A percentile compares a stretch with the other conserved stretches of the same genome.
Conservation (phyloP, 371 early-diverging fungal species). For the Zychaea mexicana region DNA sequence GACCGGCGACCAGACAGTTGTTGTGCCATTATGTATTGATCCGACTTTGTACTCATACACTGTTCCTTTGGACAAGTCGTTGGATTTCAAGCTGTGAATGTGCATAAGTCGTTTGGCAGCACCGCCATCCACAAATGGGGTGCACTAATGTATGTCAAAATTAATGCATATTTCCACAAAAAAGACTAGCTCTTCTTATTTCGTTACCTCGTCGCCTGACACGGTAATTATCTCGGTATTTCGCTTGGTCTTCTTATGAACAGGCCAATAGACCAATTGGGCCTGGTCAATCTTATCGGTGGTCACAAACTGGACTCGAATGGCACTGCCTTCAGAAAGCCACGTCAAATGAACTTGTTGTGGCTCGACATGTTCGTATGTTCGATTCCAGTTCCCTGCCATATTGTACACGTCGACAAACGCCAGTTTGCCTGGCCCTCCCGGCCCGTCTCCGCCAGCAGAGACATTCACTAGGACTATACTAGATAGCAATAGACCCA, state of each 20-base stretch:
- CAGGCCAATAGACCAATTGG: constrained; percentile 18
- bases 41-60: constrained; percentile 30
- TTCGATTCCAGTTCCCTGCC: constrained; percentile 17
- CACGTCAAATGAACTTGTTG: constrained; percentile 23
- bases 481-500: neutral
- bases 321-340: constrained; percentile 10
- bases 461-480: neutral
- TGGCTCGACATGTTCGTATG: constrained; percentile 15
- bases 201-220: neutral
- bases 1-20: constrained; percentile 7
- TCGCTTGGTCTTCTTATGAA: constrained; percentile 8
- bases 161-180: neutral
- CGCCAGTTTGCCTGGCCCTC: constrained; percentile 3
- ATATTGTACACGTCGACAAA: constrained; percentile 10
- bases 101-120: constrained; percentile 24
- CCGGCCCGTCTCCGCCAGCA: constrained; percentile 1
- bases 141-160: neutral
- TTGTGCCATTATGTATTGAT: neutral
- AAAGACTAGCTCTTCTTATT: neutral
- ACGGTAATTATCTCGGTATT: neutral
- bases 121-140: constrained; percentile 39
- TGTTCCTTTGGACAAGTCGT: constrained; percentile 15
- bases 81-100: constrained; percentile 29
- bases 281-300: neutral
- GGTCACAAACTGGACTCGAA: constrained; percentile 25